Base-by-base conservation (phyloP, 164 flowering plant species). In the Akebia trifoliata region DNA sequence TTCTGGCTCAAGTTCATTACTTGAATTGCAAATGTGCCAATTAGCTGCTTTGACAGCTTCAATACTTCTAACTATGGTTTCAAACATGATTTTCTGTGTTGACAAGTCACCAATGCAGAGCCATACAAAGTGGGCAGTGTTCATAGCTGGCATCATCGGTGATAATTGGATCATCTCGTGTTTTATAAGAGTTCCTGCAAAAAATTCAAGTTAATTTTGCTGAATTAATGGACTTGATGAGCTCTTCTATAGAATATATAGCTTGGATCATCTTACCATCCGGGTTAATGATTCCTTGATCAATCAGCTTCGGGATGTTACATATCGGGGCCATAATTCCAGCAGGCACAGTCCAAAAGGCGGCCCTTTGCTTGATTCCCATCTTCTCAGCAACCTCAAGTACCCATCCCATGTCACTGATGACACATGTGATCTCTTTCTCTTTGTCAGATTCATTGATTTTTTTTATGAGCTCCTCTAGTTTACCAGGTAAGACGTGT, bases 21-120 rank as follows among this genome's bases (percentile, higher is more conserved):
- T 18, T 5, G 80, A 59, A 64, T 77, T 78, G 67, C 77, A 72
- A 14, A 75, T 21, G 1, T n/a, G n/a, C n/a, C n/a, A n/a, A n/a
- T n/a, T n/a, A n/a, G n/a, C n/a, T n/a, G n/a, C n/a, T 36, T 63
- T 47, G 15, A 46, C 8, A 28, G 36, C n/a, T 43, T 54, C 4
- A 29, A 4, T 49, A 49, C 20, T 62, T 15, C 14, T 40, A 2
- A 54, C 1, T 36, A 57, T 15, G 3, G 17, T 1, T 0, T 47
- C 14, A 32, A 71, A 73, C 2, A 64, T 21, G 6, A 22, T 6
- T 51, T 64, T 57, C 56, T 63, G 65, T 6, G 22, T 12, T 8
- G 15, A 9, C 6, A 1, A 22, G 32, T 68, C 69, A 2, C 62
- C 69, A 5, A 62, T 34, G 61, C 64, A 22, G 6, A 37, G 6